Percentiles rank a stretch among this genome's conserved stretches.
phyloP scores from a whole-genome alignment of 176 grass and related monocot species.

The Triticum urartu region DNA sequence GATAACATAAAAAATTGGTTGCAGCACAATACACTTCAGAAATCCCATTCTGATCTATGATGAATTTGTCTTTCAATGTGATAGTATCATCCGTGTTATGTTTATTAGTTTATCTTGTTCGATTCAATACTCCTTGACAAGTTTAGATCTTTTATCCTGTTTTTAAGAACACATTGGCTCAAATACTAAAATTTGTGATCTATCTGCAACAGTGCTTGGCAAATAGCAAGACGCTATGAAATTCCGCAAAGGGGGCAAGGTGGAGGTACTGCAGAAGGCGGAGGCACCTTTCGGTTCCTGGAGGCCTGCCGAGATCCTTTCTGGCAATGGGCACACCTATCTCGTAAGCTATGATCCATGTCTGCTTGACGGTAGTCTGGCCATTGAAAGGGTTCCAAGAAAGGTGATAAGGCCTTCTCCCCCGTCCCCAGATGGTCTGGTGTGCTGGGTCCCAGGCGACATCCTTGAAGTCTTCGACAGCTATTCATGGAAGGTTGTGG shows the following conservation, averaged over 20 bases:
- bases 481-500: slow-evolving; percentile 69
- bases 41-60: neutral
- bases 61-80: neutral
- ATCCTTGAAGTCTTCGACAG: slow-evolving; percentile 70
- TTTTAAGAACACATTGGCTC: neutral
- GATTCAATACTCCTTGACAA: neutral
- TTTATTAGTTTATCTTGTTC: neutral
- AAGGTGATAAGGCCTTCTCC: slow-evolving; percentile 60
- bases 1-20: neutral
- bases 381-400: slow-evolving; percentile 60
- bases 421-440: neutral
- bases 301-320: slow-evolving; percentile 66
- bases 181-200: slow-evolving; percentile 16
- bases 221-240: slow-evolving; percentile 32
- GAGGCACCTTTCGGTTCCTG: slow-evolving; percentile 57
- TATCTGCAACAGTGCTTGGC: slow-evolving; percentile 12
- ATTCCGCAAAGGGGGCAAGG: slow-evolving; percentile 61
- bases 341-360: slow-evolving; percentile 50
- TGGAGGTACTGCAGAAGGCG: slow-evolving; percentile 58
- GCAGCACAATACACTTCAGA: neutral
- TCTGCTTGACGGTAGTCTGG: neutral
- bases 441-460: slow-evolving; percentile 46
- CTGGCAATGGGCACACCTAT: slow-evolving; percentile 70
- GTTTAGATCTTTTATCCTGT: slow-evolving; percentile 5
- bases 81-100: neutral